Conservation (phyloP, 129 eudicot species). For the Artemisia annua region DNA sequence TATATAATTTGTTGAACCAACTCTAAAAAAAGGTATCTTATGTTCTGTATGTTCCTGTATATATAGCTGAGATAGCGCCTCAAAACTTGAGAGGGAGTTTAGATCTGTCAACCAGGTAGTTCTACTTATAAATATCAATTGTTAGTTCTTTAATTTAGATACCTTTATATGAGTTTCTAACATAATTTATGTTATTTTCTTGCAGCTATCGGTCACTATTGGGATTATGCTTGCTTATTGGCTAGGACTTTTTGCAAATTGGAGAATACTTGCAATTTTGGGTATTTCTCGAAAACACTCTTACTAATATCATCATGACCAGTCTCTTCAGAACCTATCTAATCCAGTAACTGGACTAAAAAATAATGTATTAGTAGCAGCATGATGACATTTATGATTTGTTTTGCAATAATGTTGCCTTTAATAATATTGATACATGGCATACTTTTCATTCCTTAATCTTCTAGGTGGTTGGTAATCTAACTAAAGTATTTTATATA, state of each 20-base stretch:
- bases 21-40: conserved; percentile 10
- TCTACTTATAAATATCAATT: conserved; percentile 5
- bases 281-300: conserved; percentile 39
- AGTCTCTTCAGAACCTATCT: too few relatives aligned
- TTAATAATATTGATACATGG: conserved; percentile 84
- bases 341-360: too few relatives aligned
- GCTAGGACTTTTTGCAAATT: conserved; percentile 73
- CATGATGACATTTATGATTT: neutral
- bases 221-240: conserved; percentile 82
- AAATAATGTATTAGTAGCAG: conserved; percentile 3
- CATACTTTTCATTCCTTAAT: conserved; percentile 85
- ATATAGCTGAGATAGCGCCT: conserved; percentile 95
- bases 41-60: conserved; percentile 62
- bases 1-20: conserved; percentile 56
- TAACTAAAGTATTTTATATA: too few relatives aligned
- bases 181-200: too few relatives aligned
- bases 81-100: conserved; percentile 82
- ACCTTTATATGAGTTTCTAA: neutral
- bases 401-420: conserved; percentile 66
- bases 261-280: conserved; percentile 92
- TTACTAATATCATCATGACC: neutral
- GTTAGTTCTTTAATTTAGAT: neutral
- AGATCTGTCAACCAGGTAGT: conserved; percentile 94
- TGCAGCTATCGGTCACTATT: conserved; percentile 85
- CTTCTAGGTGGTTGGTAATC: too few relatives aligned